Base-by-base conservation (phyloP, 2,329 filamentous ascomycete genomes). In the Clonostachys chloroleuca region DNA sequence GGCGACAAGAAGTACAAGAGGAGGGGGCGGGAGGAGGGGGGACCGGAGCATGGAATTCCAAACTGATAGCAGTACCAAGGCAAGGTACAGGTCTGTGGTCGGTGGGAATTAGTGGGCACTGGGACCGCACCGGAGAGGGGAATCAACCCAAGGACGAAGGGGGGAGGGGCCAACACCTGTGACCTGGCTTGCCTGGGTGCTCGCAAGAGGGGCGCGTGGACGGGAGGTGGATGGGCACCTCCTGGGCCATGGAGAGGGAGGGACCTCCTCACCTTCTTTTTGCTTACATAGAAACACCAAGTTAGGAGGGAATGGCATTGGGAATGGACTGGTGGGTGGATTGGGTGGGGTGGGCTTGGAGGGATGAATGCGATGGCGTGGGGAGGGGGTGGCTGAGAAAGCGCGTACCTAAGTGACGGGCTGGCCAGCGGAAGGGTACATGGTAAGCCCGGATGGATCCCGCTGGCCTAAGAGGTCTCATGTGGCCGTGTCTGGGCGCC, bases 401-500 rank as follows among this genome's bases (percentile, higher is more conserved):
- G 18, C 13, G 18, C 12, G 43, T 45, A 45, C 43, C 43, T 13
- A 12, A 17, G n/a, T 37, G 43, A n/a, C 17, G 33, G n/a, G 34
- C 14, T 12, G 14, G 34, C 43, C 13, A 36, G 43, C 43, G 16
- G 30, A 41, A 40, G 40, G 44, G 12, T 41, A 46, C 44, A 17
- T 33, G 37, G 34, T 18, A 33, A n/a, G 14, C 14, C 20, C 20
- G 41, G 41, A 16, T 17, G 30, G 34, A 37, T 45, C 24, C 24
- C 24, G 24, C 9, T 30, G 43, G 43, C 18, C 42, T 33, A 39
- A n/a, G 24, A 17, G 39, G 43, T 42, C 42, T 39, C 49, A 49
- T 49, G 50, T 52, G 52, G 52, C 44, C 47, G 36, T 45, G 54
- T 55, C 58, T 57, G 56, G 55, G 50, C 55, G 55, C 49, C 59